Base-by-base conservation (phyloP, 2,329 filamentous ascomycete genomes). In the Balansia obtecta region DNA sequence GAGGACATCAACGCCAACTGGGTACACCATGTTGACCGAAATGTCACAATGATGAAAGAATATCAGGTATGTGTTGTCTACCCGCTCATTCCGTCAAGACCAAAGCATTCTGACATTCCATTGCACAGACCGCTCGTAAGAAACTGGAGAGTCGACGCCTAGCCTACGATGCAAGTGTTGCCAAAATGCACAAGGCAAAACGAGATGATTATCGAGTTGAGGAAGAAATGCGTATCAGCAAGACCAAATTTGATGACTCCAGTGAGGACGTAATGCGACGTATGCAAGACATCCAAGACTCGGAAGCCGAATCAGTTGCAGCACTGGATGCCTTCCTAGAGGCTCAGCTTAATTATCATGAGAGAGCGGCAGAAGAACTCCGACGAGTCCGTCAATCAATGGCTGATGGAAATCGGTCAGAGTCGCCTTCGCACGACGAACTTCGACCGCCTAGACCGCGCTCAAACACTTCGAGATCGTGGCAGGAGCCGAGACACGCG, bases 271-370 rank as follows among this genome's bases (percentile, higher is more conserved):
- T 97, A 50, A 78, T 84, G 59, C 81, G 91, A 53, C 80, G 91
- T 50, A 97, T 97, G 93, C 82, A 94, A 68, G 91, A 97, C 62
- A 94, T 97, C 70, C 91, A 93, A 70, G 90, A 96, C 60, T 80
- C 88, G 20, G 91, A 97, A 67, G 76, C 74, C 42, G 91, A 97
- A 55, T 88, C 83, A 61, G 79, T 95, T 41, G 75, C 78, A 45
- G 88, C 95, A 61, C 72, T 97, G 51, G 82, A 82, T 3, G 73
- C 80, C 16, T 94, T 97, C 65, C 71, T 97, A 48, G 90, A 97
- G 54, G 85, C 88, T 40, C 86, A 97, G 69, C 75, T 97, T 52
- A 84, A 86, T 55, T 96, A 93, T 69, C 86, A 96, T 64, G 91
- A 97, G 64, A 83, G 86, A 53, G 95, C 88, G 64, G 80, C 86